These are phyloP conservation scores for Alternaria panax DNA, from an alignment of 2,329 filamentous ascomycete genomes.

Conservation along the genomic window DNA sequence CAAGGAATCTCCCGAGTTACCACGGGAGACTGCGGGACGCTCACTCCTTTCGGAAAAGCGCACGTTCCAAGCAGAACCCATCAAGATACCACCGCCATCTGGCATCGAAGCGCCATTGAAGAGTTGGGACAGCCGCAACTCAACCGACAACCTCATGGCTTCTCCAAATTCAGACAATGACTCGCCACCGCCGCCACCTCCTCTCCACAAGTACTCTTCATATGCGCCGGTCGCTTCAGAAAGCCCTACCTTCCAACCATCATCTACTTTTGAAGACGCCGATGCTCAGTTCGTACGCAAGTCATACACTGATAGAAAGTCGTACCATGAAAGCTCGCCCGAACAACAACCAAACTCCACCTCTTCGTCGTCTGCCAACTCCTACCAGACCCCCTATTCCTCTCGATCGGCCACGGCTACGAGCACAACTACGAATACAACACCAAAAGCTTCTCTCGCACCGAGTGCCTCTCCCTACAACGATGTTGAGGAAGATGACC, in stretches of 20 bases:
- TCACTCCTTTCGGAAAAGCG: slow-evolving; percentile 48
- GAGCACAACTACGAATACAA: slow-evolving; percentile 38
- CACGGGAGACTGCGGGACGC: slow-evolving; percentile 35
- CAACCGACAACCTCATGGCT: slow-evolving; percentile 59
- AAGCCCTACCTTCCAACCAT: slow-evolving; percentile 39
- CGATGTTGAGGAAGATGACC: slow-evolving; percentile 40
- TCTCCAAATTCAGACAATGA: slow-evolving; percentile 48
- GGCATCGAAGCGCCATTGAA: slow-evolving; percentile 58
- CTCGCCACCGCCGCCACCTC: slow-evolving; percentile 43
- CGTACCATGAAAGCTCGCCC: slow-evolving; percentile 30
- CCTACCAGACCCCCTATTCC: slow-evolving; percentile 43
- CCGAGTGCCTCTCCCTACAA: slow-evolving; percentile 25
- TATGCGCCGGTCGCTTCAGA: slow-evolving; percentile 46
- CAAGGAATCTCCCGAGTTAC: slow-evolving; percentile 40
- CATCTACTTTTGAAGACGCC: slow-evolving; percentile 36
- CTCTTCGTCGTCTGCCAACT: slow-evolving; percentile 42
- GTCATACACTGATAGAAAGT: slow-evolving; percentile 35
- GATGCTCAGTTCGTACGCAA: slow-evolving; percentile 39
- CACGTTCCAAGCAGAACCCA: slow-evolving; percentile 51
- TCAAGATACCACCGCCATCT: slow-evolving; percentile 54
- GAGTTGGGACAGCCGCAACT: slow-evolving; percentile 62
- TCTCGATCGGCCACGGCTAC: slow-evolving; percentile 38
- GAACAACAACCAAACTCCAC: slow-evolving; percentile 35
- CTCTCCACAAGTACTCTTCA: slow-evolving; percentile 43
- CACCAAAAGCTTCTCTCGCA: slow-evolving; percentile 37